A percentile compares a stretch with the other conserved stretches of the same genome.
Conservation (phyloP, 768 basidiomycete species). For the Strobilomyces dryophilus region DNA sequence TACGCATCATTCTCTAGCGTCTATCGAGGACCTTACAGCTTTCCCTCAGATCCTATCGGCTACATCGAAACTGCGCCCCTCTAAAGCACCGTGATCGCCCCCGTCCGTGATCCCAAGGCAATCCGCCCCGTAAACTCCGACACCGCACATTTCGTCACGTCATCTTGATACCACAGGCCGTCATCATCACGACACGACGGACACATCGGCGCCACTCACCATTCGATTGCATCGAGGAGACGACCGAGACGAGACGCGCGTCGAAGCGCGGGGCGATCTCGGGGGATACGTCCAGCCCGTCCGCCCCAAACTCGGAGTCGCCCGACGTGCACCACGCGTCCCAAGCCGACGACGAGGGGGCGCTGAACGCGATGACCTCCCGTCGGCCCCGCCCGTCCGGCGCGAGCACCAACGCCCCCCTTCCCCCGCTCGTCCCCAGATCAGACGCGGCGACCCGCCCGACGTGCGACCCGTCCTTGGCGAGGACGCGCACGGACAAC, state of each 20-base stretch:
- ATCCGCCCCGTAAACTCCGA: conserved; percentile 42
- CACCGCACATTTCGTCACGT: neutral
- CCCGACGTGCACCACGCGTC: no score
- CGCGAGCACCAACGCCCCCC: neutral
- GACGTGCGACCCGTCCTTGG: neutral
- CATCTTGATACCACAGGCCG: neutral
- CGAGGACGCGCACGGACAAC: neutral
- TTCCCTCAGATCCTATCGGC: no score
- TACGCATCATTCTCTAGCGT: no score
- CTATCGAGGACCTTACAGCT: no score
- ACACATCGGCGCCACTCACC: neutral
- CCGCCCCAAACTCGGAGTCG: neutral
- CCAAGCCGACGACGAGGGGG: neutral
- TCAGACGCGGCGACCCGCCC: neutral
- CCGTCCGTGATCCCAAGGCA: conserved; percentile 37
- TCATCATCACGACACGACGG: neutral
- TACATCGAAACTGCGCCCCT: no score
- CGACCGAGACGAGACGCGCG: neutral
- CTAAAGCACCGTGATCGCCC: conserved; percentile 14
- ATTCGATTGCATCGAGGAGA: neutral
- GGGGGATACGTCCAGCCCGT: neutral
- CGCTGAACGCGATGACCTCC: neutral
- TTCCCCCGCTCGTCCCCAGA: neutral
- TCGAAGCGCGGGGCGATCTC: neutral
- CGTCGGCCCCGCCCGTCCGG: neutral